Base-by-base conservation (phyloP, 805 yeast genomes). In the Ogataea thermomethanolica region DNA sequence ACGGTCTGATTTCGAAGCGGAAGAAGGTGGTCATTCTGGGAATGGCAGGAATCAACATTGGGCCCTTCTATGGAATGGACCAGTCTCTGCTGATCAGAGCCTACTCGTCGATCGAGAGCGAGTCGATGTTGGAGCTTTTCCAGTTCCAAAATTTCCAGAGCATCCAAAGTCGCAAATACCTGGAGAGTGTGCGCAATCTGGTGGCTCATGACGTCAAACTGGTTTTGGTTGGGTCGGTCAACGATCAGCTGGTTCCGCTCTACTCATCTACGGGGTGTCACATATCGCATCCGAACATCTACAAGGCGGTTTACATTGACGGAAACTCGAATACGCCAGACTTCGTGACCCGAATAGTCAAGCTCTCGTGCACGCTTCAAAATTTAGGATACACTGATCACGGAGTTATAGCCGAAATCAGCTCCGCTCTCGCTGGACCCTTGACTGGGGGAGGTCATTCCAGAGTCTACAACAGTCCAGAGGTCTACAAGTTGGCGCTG, bases 381-480 rank as follows among this genome's bases (percentile, higher is more conserved):
- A 88, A 91, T 58, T 51, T 79, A 33, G 98, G 98, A 0, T 73
- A 69, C 36, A 77, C 82, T 35, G 99, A 91, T 56, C 91, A 87
- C 57, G 93, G 89, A 15, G 84, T 93, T 10, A 69, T 91, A 14
- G 81, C 81, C 46, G 97, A 93, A 57, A 73, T 91, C 30, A 86
- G 96, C 40, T 74, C 71, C 29, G 73, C 86, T 0, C 62, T 84
- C 46, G 93, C 95, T 0, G 99, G 99, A 0, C 84, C 96, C 1
- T 67, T 93, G 38, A 91, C 96, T 0, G 96, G 97, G 3, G 90
- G 93, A 7, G 99, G 99, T 0, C 99, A 91, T 59, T 89, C 97
- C 0, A 82, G 76, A 47, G 79, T 93, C 21, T 91, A 91, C 61
- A 84, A 85, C 53, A 95, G 87, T 49, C 78, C 81, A 4, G 76